phyloP scores from a whole-genome alignment of 768 basidiomycete genomes.

The Hericium erinaceus region DNA sequence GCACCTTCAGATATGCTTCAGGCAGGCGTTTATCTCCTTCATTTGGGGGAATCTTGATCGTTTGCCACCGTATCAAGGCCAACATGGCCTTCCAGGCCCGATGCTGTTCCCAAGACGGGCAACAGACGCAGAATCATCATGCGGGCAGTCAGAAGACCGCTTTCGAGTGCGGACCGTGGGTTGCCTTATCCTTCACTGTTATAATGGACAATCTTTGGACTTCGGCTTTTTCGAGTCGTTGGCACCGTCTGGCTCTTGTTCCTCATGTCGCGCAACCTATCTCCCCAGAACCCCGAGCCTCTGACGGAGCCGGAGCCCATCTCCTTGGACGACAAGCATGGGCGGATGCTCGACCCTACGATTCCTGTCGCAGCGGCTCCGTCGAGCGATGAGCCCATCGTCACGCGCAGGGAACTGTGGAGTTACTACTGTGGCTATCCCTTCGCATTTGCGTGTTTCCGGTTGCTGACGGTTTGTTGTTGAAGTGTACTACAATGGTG shows the following conservation, averaged over 20 bases:
- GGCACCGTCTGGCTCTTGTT: neutral
- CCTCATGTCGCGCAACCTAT: conserved; percentile 3
- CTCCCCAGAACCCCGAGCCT: neutral
- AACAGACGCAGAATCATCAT: neutral
- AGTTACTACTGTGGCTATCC: conserved; percentile 58
- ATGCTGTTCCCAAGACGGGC: neutral
- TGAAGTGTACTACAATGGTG: conserved; percentile 74
- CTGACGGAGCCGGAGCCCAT: neutral
- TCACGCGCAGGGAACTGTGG: conserved; percentile 70
- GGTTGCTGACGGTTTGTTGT: neutral
- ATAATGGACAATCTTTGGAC: neutral
- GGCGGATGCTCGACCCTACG: neutral
- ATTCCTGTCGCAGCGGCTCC: neutral
- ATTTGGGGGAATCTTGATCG: neutral
- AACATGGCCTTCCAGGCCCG: neutral
- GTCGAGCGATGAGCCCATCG: conserved; percentile 47
- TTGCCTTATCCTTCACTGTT: neutral
- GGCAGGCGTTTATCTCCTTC: neutral
- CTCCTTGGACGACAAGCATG: neutral
- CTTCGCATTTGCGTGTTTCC: neutral
- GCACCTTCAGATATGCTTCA: neutral
- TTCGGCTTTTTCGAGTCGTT: neutral
- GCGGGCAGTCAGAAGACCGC: neutral
- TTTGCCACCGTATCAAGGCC: neutral
- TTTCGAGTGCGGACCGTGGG: neutral